A percentile compares a stretch with the other conserved stretches of the same genome.
phyloP scores from a whole-genome alignment of 805 yeast genomes.

The Pichia phayaonensis region DNA sequence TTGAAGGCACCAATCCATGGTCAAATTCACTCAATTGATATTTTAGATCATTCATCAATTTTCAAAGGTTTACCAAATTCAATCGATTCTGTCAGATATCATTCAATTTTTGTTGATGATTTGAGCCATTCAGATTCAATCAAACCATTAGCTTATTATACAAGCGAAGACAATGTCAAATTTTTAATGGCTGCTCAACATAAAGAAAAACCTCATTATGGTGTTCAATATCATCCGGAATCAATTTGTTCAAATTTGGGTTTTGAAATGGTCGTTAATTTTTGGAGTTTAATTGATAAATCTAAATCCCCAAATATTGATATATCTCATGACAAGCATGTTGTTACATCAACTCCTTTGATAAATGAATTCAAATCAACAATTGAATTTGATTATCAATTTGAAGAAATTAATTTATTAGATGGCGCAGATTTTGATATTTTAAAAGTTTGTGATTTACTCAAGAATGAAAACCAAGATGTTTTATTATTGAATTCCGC shows the following conservation, averaged over 20 bases:
- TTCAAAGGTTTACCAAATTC: constrained; percentile 33
- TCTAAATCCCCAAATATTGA: neutral
- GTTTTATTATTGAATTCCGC: constrained; percentile 70
- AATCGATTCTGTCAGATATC: constrained; percentile 78
- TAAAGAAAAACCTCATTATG: constrained; percentile 58
- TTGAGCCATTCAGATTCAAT: constrained; percentile 22
- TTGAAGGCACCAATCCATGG: constrained; percentile 73
- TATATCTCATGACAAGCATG: constrained; percentile 16
- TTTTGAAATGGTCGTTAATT: constrained; percentile 47
- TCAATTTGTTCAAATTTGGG: constrained; percentile 80
- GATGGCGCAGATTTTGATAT: constrained; percentile 2
- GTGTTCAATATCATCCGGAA: constrained; percentile 97
- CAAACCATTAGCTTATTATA: constrained; percentile 55
- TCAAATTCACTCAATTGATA: constrained; percentile 52
- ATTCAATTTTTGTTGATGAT: constrained; percentile 58
- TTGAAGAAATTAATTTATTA: constrained; percentile 5
- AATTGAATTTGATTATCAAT: constrained; percentile 13
- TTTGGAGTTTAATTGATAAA: constrained; percentile 34
- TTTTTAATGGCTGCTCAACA: constrained; percentile 80
- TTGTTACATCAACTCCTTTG: constrained; percentile 19
- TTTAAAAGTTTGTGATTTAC: constrained; percentile 41
- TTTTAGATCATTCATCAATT: constrained; percentile 25
- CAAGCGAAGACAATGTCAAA: constrained; percentile 28
- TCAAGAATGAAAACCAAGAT: constrained; percentile 30
- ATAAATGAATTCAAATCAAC: constrained; percentile 12